phyloP scores from a whole-genome alignment of 495 filamentous ascomycete species.

The Podospora comata region DNA sequence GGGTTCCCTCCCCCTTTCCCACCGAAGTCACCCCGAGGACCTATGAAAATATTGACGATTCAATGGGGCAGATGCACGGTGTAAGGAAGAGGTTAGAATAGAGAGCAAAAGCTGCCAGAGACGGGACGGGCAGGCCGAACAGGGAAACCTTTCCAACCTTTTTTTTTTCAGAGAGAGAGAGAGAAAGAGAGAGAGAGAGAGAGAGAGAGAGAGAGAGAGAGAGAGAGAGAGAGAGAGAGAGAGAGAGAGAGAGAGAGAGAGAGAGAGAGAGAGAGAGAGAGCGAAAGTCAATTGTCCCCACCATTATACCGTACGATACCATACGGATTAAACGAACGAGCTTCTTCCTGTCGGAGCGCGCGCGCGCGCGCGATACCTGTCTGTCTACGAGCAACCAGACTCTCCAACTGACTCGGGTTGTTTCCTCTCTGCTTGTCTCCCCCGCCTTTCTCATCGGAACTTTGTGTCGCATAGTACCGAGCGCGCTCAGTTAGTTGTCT shows the following conservation, averaged over 20 bases:
- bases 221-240: not conserved
- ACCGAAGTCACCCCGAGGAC: not conserved
- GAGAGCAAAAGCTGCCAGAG: not conserved
- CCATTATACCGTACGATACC: no score
- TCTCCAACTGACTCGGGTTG: no score
- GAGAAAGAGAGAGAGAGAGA: not conserved
- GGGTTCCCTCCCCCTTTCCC: not conserved
- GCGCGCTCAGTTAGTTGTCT: no score
- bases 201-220: not conserved
- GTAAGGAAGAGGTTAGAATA: not conserved
- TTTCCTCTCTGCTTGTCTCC: no score
- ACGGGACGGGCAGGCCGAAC: not conserved
- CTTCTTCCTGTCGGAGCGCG: no score
- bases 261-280: no score
- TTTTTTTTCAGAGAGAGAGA: conserved; percentile 11
- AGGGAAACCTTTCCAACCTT: conserved; percentile 21
- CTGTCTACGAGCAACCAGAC: no score
- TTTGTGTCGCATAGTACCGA: no score
- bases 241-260: not conserved
- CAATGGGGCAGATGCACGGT: not conserved
- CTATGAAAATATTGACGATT: not conserved
- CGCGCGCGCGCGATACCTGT: no score
- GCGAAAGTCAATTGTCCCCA: no score
- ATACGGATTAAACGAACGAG: no score
- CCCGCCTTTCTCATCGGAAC: no score